Conservation (phyloP, 2,329 filamentous ascomycete species). For the Cryphonectria carpinicola region DNA sequence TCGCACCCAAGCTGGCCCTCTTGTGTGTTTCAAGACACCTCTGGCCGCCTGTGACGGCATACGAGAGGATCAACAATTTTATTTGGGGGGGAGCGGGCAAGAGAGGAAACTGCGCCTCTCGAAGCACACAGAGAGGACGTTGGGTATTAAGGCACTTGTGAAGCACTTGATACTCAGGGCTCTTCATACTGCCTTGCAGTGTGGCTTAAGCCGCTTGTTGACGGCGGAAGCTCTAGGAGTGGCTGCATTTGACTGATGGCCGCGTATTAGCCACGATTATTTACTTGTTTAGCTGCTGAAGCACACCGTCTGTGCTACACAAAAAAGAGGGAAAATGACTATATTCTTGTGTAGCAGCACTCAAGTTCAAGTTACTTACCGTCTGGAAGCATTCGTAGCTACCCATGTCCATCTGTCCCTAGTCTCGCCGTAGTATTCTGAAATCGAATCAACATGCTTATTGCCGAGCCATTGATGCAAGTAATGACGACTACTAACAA, state of each 20-base stretch:
- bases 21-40: neutral
- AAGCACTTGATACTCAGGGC: neutral
- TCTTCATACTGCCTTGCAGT: neutral
- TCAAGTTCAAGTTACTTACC: neutral
- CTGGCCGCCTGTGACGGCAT: neutral
- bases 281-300: neutral
- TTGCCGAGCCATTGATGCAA: too few species aligned
- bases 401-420: too few species aligned
- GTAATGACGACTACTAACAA: too few species aligned
- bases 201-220: neutral
- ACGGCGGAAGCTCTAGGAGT: neutral
- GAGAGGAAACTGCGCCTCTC: neutral
- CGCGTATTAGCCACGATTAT: neutral
- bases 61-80: neutral
- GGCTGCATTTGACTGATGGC: neutral
- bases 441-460: too few species aligned
- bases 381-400: neutral
- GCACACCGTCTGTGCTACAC: neutral
- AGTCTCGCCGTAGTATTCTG: too few species aligned
- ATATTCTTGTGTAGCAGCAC: neutral
- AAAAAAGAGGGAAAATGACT: neutral
- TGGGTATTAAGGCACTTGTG: neutral
- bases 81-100: too few species aligned
- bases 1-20: neutral
- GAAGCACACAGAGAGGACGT: neutral